Evolutionary conservation across 2,329 filamentous ascomycete species (phyloP).

Genomic region (Colletotrichum aenigma): DNA sequence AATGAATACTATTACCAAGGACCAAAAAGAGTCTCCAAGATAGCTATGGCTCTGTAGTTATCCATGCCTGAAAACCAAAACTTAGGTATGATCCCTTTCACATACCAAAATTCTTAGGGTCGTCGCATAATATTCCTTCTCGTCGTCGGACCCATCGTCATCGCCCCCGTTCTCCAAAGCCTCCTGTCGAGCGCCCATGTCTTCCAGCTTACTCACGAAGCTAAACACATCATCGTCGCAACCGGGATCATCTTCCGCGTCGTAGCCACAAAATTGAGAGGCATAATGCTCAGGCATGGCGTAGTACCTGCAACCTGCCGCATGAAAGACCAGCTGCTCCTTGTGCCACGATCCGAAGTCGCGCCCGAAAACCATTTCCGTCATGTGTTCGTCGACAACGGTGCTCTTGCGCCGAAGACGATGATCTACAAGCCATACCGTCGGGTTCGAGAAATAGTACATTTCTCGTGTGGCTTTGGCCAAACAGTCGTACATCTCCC

Average conservation of each 20-base stretch:
- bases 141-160: accelerated
- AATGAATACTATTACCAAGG: too few species aligned
- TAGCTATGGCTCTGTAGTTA: too few species aligned
- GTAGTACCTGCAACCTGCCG: not conserved
- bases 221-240: accelerated
- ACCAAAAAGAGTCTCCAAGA: too few species aligned
- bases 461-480: accelerated
- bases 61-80: too few species aligned
- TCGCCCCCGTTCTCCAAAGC: not conserved
- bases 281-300: not conserved
- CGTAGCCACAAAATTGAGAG: not conserved
- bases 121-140: accelerated
- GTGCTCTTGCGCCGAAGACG: not conserved
- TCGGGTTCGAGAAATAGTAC: not conserved
- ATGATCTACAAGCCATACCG: not conserved
- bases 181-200: accelerated
- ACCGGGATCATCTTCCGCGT: accelerated
- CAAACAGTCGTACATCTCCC: not conserved
- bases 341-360: accelerated
- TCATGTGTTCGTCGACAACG: not conserved
- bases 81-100: not conserved
- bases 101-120: not conserved
- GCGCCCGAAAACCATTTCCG: not conserved
- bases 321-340: not conserved
- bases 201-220: not conserved